Evolutionary conservation across 2,329 filamentous ascomycete species (phyloP).

Genomic region (Huntiella bhutanensis): DNA sequence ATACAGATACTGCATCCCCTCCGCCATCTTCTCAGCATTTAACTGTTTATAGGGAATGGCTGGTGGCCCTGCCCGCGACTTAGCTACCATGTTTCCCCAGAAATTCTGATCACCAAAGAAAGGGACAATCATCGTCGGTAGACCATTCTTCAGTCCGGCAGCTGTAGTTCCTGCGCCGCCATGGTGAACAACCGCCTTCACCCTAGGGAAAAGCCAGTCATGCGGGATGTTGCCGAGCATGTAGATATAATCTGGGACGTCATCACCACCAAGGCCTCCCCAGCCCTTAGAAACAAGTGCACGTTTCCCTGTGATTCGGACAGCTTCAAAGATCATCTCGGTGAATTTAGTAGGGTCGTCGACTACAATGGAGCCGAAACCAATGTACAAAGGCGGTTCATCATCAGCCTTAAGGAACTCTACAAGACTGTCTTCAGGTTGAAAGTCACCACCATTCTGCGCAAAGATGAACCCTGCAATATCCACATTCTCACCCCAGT

Average conservation of each 20-base stretch:
- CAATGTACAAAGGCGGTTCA: constrained; percentile 47
- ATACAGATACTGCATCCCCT: constrained; percentile 52
- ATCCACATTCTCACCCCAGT: constrained; percentile 53
- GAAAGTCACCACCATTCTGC: constrained; percentile 43
- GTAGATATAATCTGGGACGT: constrained; percentile 43
- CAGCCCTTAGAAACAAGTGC: constrained; percentile 59
- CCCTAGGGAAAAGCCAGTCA: constrained; percentile 56
- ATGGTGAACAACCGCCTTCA: constrained; percentile 51
- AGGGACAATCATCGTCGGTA: constrained; percentile 57
- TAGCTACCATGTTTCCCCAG: constrained; percentile 53
- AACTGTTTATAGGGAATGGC: constrained; percentile 51
- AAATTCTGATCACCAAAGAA: constrained; percentile 70
- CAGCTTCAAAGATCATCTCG: constrained; percentile 50
- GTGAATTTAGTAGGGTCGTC: constrained; percentile 53
- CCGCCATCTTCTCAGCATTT: constrained; percentile 41
- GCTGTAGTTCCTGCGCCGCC: constrained; percentile 65
- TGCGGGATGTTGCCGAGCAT: constrained; percentile 59
- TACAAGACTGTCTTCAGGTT: constrained; percentile 34
- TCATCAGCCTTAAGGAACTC: constrained; percentile 37
- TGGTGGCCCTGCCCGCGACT: constrained; percentile 43
- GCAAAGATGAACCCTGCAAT: constrained; percentile 65
- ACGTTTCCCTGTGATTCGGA: constrained; percentile 44
- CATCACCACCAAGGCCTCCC: constrained; percentile 47
- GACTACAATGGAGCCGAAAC: constrained; percentile 59
- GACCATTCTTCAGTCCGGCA: constrained; percentile 50